These are phyloP conservation scores for Leccinum angustisporum DNA, from an alignment of 1,284 basidiomycete species.

Conservation along the genomic window DNA sequence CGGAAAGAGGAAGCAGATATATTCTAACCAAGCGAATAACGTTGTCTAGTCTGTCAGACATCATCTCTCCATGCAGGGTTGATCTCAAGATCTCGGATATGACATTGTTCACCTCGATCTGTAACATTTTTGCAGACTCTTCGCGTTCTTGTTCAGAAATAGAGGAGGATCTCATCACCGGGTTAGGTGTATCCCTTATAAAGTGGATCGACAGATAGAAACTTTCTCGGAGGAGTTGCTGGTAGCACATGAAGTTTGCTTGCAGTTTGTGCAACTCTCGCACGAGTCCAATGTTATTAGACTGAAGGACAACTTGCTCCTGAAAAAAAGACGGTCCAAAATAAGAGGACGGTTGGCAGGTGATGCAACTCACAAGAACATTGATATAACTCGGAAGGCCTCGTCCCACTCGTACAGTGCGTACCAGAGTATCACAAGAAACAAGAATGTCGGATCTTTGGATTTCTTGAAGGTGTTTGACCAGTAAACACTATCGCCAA, in stretches of 20 bases:
- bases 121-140: constrained; percentile 34
- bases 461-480: constrained; percentile 46
- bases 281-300: constrained; percentile 39
- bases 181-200: constrained; percentile 46
- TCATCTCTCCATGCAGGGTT: constrained; percentile 41
- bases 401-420: constrained; percentile 60
- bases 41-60: constrained; percentile 42
- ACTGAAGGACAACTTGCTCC: constrained; percentile 44
- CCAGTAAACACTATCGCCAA: constrained; percentile 50
- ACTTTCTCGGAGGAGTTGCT: constrained; percentile 46
- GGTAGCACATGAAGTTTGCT: constrained; percentile 52
- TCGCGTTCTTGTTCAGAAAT: constrained; percentile 20
- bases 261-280: constrained; percentile 52
- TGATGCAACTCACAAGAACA: constrained; percentile 38
- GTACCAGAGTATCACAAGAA: constrained; percentile 57
- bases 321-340: constrained; percentile 17
- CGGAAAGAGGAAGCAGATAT: background rate
- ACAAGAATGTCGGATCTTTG: constrained; percentile 51
- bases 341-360: background rate
- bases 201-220: constrained; percentile 51
- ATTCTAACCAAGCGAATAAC: constrained; percentile 44
- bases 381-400: constrained; percentile 50
- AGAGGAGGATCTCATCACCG: constrained; percentile 35
- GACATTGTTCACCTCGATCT: constrained; percentile 44
- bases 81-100: constrained; percentile 48